Base-by-base conservation (phyloP, 129 eudicot genomes). In the Cynara cardunculus region DNA sequence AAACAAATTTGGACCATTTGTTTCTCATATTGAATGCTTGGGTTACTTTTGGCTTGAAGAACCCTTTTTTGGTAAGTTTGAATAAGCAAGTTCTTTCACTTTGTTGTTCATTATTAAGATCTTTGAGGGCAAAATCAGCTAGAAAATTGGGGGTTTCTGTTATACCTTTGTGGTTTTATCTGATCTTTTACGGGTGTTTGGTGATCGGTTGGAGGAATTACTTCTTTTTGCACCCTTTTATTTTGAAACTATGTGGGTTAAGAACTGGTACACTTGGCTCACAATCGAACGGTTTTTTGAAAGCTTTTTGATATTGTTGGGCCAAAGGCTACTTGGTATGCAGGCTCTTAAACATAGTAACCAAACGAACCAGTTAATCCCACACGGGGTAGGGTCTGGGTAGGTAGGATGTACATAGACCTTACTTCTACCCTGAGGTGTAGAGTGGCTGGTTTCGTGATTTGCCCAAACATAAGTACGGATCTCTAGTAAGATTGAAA, bases 21-120 rank as follows among this genome's bases (percentile, higher is more conserved):
- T 28, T 74, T 44, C 53, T 69, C 56, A 27, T 75, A 81, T 25
- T 73, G 75, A 34, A 21, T 71, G 27, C 39, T 18, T 34, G 53
- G 28, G 30, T 71, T 71, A 32, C 68, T 80, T 25, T 72, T 19
- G 25, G 68, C 12, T 67, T 67, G 74, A 39, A 69, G 65, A 78
- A 46, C 3, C 49, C 69, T 46, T 10, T 65, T 65, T 81, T 66
- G 32, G 74, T 10, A 39, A 41, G 35, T 81, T 73, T 64, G 69
- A 46, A 64, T 44, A 16, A 27, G 9, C 25, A 65, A 7, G 7
- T 41, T 65, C 35, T 41, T 71, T 71, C 56, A 34, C 75, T 71
- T 3, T 65, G 13, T 66, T 39, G 27, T 67, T 1, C 74, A 25
- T 27, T 18, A 18, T 26, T 37, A 39, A 37, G 69, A 16, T 78